Evolutionary conservation across 1,139 yeast genomes (phyloP), one percentile per base, ranked within the genome.

Genomic region (Yamadazyma mexicana): DNA sequence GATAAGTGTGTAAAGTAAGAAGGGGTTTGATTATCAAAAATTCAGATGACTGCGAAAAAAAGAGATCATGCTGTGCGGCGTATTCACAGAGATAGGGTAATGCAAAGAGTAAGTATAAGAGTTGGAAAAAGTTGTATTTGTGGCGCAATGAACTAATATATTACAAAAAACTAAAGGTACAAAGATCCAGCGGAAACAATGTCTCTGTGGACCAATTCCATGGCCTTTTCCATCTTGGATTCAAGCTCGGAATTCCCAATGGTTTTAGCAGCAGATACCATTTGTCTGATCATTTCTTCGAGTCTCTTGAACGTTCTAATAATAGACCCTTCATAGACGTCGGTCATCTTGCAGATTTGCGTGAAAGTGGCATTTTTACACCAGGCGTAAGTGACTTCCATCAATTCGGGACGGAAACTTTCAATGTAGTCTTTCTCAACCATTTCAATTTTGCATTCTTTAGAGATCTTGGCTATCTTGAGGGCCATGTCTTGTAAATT

Each of bases 381-480:
- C 99, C 99, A 94, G 33, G 94, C 88, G 62, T 68, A 88, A 1
- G 94, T 96, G 37, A 92, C 98, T 59, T 89, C 98, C 98, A 94
- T 91, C 49, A 94, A 73, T 58, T 92, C 96, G 17, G 89, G 83
- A 61, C 95, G 81, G 70, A 92, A 94, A 23, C 84, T 77, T 58
- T 89, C 96, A 32, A 92, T 83, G 57, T 92, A 94, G 46, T 91
- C 98, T 55, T 88, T 88, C 58, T 89, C 98, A 5, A 82, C 82
- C 35, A 92, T 70, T 48, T 91, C 96, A 39, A 94, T 75, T 62
- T 92, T 91, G 59, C 94, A 84, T 58, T 92, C 98, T 52, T 81
- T 83, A 48, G 87, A 85, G 8, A 89, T 81, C 55, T 87, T 88
- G 18, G 97, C 98, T 49, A 94, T 83, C 56, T 86, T 83, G 33